phyloP scores from a whole-genome alignment of 805 yeast species.

The Metschnikowia continentalis region DNA sequence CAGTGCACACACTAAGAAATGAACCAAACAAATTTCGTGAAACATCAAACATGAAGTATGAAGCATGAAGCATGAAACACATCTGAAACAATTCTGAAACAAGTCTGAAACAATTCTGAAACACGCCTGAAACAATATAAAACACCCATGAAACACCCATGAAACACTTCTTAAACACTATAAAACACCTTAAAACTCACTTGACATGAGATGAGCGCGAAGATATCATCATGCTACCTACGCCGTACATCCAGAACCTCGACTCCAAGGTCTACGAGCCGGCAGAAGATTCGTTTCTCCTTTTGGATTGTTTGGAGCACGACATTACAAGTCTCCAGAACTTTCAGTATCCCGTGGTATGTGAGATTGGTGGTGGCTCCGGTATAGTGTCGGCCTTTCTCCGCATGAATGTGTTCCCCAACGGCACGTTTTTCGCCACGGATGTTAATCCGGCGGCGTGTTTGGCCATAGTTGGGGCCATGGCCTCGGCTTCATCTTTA shows the following conservation, averaged over 20 bases:
- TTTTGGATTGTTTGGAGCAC: conserved; percentile 73
- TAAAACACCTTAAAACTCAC: too few species aligned
- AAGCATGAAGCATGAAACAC: too few species aligned
- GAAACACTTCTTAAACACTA: too few species aligned
- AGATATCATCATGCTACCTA: conserved; percentile 58
- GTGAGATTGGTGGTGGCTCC: conserved; percentile 90
- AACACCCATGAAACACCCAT: too few species aligned
- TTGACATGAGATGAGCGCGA: too few species aligned
- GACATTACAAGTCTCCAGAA: conserved; percentile 33
- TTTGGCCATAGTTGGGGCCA: conserved; percentile 23
- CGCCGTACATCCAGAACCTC: conserved; percentile 58
- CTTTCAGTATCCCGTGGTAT: conserved; percentile 48
- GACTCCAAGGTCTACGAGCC: conserved; percentile 90
- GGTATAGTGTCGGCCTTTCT: conserved; percentile 84
- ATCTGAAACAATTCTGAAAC: too few species aligned
- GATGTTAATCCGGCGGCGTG: conserved; percentile 84
- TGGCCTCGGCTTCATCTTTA: conserved; percentile 16
- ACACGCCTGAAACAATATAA: too few species aligned
- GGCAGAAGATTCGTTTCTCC: conserved; percentile 83
- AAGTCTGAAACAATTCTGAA: too few species aligned
- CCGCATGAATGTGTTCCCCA: conserved; percentile 50
- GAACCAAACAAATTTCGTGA: too few species aligned
- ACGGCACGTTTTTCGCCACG: conserved; percentile 57
- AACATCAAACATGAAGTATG: too few species aligned
- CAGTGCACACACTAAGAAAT: too few species aligned